A percentile compares a stretch with the other conserved stretches of the same genome.
Evolutionary conservation across 768 basidiomycete species (phyloP).

Genomic region (Melanogaster broomeanus): DNA sequence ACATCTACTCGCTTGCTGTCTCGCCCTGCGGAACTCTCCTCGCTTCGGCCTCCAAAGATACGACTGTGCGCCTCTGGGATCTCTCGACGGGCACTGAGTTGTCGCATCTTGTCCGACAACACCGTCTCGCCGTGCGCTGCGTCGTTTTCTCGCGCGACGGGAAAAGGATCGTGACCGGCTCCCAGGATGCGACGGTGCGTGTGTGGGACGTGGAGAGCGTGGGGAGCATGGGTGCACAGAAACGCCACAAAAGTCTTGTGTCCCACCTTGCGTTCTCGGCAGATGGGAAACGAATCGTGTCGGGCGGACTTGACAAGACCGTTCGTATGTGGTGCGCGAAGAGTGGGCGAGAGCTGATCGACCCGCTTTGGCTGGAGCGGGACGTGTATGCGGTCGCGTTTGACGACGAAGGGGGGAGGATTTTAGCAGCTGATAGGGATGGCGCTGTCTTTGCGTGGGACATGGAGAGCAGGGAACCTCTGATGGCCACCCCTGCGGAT

Average conservation of each 20-base stretch:
- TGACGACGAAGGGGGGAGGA: slow-evolving; percentile 16
- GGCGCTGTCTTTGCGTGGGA: slow-evolving; percentile 30
- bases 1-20: slow-evolving; percentile 27
- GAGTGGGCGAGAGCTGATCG: slow-evolving; percentile 18
- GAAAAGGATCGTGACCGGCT: slow-evolving; percentile 28
- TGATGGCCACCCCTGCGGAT: slow-evolving; percentile 21
- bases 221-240: slow-evolving; percentile 25
- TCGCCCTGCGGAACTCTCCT: slow-evolving; percentile 32
- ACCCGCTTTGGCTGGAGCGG: slow-evolving; percentile 21
- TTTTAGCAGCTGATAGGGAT: slow-evolving; percentile 26
- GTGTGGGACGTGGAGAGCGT: slow-evolving; percentile 33
- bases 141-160: slow-evolving; percentile 31
- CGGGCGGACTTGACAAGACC: slow-evolving; percentile 30
- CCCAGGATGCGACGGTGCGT: slow-evolving; percentile 26
- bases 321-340: slow-evolving; percentile 32
- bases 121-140: slow-evolving; percentile 23
- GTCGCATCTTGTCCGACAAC: slow-evolving; percentile 27
- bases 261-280: slow-evolving; percentile 26
- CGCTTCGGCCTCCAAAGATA: slow-evolving; percentile 33
- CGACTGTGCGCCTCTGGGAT: slow-evolving; percentile 33
- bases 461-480: slow-evolving; percentile 14
- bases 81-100: slow-evolving; percentile 18
- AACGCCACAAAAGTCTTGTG: slow-evolving; percentile 30
- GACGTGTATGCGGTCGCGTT: slow-evolving; percentile 23
- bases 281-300: slow-evolving; percentile 29